A percentile compares a stretch with the other conserved stretches of the same genome.
These are phyloP conservation scores for Pleurotus platypus DNA, from an alignment of 768 basidiomycete species.

Conservation along the genomic window DNA sequence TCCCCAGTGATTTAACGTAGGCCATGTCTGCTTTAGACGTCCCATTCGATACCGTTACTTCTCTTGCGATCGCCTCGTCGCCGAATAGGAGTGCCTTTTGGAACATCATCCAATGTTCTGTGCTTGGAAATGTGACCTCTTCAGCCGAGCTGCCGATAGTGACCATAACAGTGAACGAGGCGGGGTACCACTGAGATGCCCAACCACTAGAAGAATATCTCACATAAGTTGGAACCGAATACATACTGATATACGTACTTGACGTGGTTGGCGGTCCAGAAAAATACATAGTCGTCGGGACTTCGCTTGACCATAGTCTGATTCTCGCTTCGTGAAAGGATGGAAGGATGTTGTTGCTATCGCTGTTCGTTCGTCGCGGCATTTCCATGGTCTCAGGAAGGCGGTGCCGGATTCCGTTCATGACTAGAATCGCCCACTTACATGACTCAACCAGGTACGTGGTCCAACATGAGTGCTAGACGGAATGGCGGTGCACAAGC, in stretches of 20 bases:
- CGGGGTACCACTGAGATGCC: slow-evolving; percentile 47
- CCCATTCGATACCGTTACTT: slow-evolving; percentile 34
- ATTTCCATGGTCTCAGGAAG: too few species aligned
- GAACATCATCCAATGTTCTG: slow-evolving; percentile 71
- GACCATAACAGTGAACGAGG: slow-evolving; percentile 39
- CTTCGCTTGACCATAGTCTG: slow-evolving; percentile 8
- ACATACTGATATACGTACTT: slow-evolving; percentile 27
- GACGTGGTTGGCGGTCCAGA: slow-evolving; percentile 39
- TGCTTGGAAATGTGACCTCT: slow-evolving; percentile 36
- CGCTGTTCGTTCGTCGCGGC: too few species aligned
- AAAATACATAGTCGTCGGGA: slow-evolving; percentile 38
- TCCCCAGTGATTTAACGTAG: slow-evolving; percentile 49
- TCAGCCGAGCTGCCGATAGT: slow-evolving; percentile 25
- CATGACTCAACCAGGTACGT: too few species aligned
- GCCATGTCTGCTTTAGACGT: slow-evolving; percentile 31
- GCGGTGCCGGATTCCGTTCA: too few species aligned
- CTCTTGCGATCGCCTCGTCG: slow-evolving; percentile 37
- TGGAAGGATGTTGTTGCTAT: too few species aligned
- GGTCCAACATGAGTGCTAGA: too few species aligned
- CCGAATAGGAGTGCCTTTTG: slow-evolving; percentile 56
- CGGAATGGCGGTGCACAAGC: too few species aligned
- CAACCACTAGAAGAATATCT: slow-evolving; percentile 30
- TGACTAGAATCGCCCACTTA: too few species aligned
- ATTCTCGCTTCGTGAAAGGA: too few species aligned
- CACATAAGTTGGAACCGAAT: neutral